Evolutionary conservation across 2,329 filamentous ascomycete species (phyloP), one percentile per base, ranked within the genome.

Genomic region (Talaromyces sp.): DNA sequence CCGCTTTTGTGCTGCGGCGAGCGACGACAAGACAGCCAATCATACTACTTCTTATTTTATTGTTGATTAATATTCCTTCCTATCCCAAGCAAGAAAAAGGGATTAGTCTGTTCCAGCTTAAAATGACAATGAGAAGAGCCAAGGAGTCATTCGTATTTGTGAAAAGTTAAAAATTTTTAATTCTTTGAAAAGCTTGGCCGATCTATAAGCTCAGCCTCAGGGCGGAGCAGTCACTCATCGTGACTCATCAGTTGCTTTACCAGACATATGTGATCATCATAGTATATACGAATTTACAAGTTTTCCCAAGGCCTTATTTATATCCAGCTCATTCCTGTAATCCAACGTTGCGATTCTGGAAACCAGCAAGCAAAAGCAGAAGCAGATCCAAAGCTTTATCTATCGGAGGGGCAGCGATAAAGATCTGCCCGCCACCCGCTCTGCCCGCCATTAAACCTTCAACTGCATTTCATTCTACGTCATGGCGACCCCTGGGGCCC

Each of bases 401-500:
- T 39, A 56, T 56, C 55, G 55, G 54, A 28, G 15, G 25, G 25
- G 44, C 55, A 30, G 36, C 36, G 36, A 56, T 56, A 56, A 56
- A 49, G 28, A n/a, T 32, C 56, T 15, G 25, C n/a, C 30, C 19
- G 19, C 39, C 28, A 32, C 56, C 30, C 56, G 11, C 19, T 22
- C 10, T 15, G 17, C 33, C 25, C 42, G 28, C 27, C 28, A 8
- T 32, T 32, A 11, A 55, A 19, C 39, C 49, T 17, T 17, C 27
- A 30, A 49, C 33, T 52, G 17, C n/a, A 36, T 30, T 30, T 13
- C 58, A 47, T 39, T 28, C 42, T 22, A 49, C 51, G 55, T 54
- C 32, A 64, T 64, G 62, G 57, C 60, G 58, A 55, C 28, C 51
- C 39, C 56, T 19, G 33, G 27, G 42, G 19, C 59, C 27, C 19